Evolutionary conservation across 1,284 basidiomycete species (phyloP), one percentile per base, ranked within the genome.

Genomic region (Chalciporus sp.): DNA sequence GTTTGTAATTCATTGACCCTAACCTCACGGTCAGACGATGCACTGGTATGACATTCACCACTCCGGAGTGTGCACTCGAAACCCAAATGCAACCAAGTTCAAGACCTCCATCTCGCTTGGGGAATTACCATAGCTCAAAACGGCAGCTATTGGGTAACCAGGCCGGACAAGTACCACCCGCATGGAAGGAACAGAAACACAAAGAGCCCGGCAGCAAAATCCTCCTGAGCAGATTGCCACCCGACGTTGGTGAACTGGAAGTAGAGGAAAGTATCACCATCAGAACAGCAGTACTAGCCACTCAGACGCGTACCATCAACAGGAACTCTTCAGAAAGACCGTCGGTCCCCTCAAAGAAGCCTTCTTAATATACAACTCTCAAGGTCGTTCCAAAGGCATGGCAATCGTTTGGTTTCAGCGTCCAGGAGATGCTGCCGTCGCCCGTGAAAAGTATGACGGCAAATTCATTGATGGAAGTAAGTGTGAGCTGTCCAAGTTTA

Each of bases 241-340:
- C 74, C 31, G 88, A 91, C 67, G 88, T 91, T 7, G 76, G 74
- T 10, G 83, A 88, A 55, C 74, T 74, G 40, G 88, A 91, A 59
- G 77, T 90, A 31, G 81, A 88, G 76, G 88, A 86, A 63, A 68
- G 79, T 70, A n/a, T 23, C 33, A 14, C 29, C 46, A n/a, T 16
- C n/a, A 23, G 42, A 17, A 16, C 52, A 23, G n/a, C 29, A 47
- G 46, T 7, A 10, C 14, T 33, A 14, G 23, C 45, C 8, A 19
- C 55, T 51, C 47, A 55, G 58, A 58, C 49, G 39, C 48, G 57
- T 52, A 6, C 17, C 33, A 8, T 33, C 26, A 54, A 43, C 61
- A 90, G 88, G 83, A 86, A 37, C 72, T 90, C 47, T 90, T 90
- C 69, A 78, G 74, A 55, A 88, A 85, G 69, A 90, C 88, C 0